Base-by-base conservation (phyloP, 148 eudicot genomes). In the Rhododendron mucronatum region DNA sequence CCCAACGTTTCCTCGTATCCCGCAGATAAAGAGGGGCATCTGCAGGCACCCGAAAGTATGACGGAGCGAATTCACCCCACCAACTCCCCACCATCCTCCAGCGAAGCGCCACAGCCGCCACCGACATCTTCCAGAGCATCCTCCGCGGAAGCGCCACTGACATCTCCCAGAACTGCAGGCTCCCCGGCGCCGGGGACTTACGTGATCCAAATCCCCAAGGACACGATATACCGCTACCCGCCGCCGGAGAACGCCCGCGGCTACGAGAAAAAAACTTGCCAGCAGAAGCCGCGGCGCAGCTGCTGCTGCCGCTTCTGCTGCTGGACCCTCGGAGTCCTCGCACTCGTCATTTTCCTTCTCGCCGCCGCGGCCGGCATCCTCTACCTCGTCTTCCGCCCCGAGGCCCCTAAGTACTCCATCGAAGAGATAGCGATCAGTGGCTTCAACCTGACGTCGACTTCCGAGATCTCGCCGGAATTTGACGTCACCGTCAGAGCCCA, bases 141-240 rank as follows among this genome's bases (percentile, higher is more conserved):
- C 44, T 41, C 44, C 7, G 57, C 16, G 0, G 57, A 51, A 51
- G 57, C 18, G 57, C 57, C 84, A 65, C 44, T 57, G 39, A 2
- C 82, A 47, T 3, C 10, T 1, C 23, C 28, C n/a, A 3, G 84
- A 63, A 30, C 57, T 13, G 55, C 88, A 45, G 41, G 88, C 44
- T 2, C 92, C 1, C 93, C 95, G 1, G 86, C 92, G 47, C 88
- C 96, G 4, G 93, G 91, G 12, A 95, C 98, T 2, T 95, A 94
- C 78, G 92, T 95, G 20, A 89, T 97, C 39, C 97, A 94, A 84
- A 82, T 97, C 45, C 96, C 99, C 1, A 95, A 93, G 82, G 97
- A 97, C 23, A 97, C 94, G 39, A 89, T 97, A 53, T 95, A 88
- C 88, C 95, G 95, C 21, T 86, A 90, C 53, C 99, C 99, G 1